phyloP scores from a whole-genome alignment of 164 flowering plant species.

The Aristolochia fimbriata region DNA sequence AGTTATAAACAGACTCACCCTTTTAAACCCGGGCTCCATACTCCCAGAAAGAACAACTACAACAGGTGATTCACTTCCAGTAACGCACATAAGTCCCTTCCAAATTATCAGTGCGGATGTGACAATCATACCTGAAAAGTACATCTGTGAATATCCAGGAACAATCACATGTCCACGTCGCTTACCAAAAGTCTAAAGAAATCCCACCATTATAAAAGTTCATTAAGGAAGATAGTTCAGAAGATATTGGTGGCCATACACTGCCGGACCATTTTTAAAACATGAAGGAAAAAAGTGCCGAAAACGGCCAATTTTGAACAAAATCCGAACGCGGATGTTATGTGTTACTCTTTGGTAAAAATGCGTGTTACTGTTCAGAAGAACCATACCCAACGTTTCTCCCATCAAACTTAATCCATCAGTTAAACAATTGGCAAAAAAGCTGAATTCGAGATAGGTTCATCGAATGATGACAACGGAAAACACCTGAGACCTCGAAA shows the following conservation, averaged over 20 bases:
- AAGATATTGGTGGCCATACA: background rate
- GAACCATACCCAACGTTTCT: too few relatives aligned
- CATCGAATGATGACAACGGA: too few relatives aligned
- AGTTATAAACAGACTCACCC: slow-evolving; percentile 27
- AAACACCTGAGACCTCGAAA: too few relatives aligned
- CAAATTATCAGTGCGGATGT: slow-evolving; percentile 77
- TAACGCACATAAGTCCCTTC: slow-evolving; percentile 69
- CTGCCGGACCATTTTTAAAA: background rate
- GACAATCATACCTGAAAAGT: slow-evolving; percentile 53
- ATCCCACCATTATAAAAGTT: background rate
- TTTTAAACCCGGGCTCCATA: slow-evolving; percentile 82
- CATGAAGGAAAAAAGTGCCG: background rate
- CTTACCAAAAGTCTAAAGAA: background rate
- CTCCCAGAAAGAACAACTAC: slow-evolving; percentile 79
- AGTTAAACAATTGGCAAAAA: too few relatives aligned
- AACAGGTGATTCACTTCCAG: slow-evolving; percentile 83
- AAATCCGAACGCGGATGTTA: too few relatives aligned
- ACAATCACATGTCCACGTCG: too few relatives aligned
- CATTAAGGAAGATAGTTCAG: background rate
- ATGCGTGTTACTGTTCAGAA: too few relatives aligned
- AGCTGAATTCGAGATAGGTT: too few relatives aligned
- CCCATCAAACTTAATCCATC: too few relatives aligned
- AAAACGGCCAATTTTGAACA: too few relatives aligned
- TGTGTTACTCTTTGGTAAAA: too few relatives aligned
- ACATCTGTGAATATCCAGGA: background rate